These are phyloP conservation scores for Extremus antarcticus DNA, from an alignment of 495 filamentous ascomycete genomes.

Conservation along the genomic window DNA sequence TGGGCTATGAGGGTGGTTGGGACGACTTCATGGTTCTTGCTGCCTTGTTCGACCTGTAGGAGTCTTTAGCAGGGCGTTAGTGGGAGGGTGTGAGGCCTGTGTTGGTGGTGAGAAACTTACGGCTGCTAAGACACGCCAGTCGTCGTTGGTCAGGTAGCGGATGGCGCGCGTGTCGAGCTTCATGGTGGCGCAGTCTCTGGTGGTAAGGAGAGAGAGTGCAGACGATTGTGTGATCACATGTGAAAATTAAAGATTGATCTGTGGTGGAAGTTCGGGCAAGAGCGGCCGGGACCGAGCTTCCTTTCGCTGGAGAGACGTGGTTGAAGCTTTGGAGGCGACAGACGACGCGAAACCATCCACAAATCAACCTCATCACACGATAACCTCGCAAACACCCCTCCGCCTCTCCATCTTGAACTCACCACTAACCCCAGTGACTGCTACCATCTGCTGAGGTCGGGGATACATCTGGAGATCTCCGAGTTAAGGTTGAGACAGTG, in stretches of 20 bases:
- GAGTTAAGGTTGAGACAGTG: not conserved
- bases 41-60: conserved; percentile 74
- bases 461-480: too few relatives aligned
- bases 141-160: conserved; percentile 81
- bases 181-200: conserved; percentile 43
- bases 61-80: conserved; percentile 22
- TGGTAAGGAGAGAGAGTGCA: not conserved
- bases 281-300: not conserved
- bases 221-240: not conserved
- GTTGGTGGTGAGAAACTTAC: conserved; percentile 46
- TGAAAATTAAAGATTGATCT: not conserved
- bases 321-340: conserved; percentile 1
- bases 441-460: too few relatives aligned
- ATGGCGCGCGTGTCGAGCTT: conserved; percentile 85
- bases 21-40: conserved; percentile 92
- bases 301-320: too few relatives aligned
- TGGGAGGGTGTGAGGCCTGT: too few relatives aligned
- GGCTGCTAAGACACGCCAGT: conserved; percentile 90
- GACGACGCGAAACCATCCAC: conserved; percentile 13
- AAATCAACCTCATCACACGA: conserved; percentile 9
- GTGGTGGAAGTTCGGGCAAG: not conserved
- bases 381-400: not conserved
- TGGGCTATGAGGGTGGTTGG: conserved; percentile 80
- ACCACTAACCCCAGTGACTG: too few relatives aligned
- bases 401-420: too few relatives aligned